Evolutionary conservation across 495 filamentous ascomycete genomes (phyloP).

Genomic region (Amphirosellinia nigrospora): DNA sequence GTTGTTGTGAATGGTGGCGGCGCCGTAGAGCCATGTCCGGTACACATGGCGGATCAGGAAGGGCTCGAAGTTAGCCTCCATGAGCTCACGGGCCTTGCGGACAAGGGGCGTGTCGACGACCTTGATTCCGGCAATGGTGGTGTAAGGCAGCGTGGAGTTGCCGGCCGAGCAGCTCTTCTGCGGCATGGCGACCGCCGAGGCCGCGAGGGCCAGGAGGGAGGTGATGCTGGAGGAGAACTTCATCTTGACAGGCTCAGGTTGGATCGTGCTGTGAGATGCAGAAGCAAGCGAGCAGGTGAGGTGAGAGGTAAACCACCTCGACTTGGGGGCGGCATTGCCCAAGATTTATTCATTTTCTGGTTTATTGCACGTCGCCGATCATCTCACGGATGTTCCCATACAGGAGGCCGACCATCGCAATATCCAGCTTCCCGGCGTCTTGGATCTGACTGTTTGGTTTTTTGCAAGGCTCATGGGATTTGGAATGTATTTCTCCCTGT

Average conservation of each 20-base stretch:
- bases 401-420: background rate
- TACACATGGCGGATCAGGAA: constrained; percentile 22
- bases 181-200: constrained; percentile 7
- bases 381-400: background rate
- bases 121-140: constrained; percentile 30
- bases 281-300: background rate
- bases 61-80: constrained; percentile 22
- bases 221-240: constrained; percentile 21
- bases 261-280: constrained; percentile 2
- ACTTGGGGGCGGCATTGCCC: background rate
- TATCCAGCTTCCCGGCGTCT: background rate
- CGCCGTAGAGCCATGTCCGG: constrained; percentile 52
- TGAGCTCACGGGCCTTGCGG: constrained; percentile 11
- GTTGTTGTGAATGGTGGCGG: constrained; percentile 43
- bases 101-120: constrained; percentile 33
- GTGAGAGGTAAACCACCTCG: background rate
- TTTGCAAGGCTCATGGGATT: constrained; percentile 5
- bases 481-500: constrained; percentile 11
- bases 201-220: constrained; percentile 8
- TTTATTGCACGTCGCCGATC: background rate
- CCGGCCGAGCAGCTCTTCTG: constrained; percentile 9
- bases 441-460: constrained; percentile 21
- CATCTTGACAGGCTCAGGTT: constrained; percentile 17
- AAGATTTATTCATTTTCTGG: constrained; percentile 8
- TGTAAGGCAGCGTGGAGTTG: constrained; percentile 14